Conservation (phyloP, 2,329 filamentous ascomycete genomes). For the Metarhizium brunneum region DNA sequence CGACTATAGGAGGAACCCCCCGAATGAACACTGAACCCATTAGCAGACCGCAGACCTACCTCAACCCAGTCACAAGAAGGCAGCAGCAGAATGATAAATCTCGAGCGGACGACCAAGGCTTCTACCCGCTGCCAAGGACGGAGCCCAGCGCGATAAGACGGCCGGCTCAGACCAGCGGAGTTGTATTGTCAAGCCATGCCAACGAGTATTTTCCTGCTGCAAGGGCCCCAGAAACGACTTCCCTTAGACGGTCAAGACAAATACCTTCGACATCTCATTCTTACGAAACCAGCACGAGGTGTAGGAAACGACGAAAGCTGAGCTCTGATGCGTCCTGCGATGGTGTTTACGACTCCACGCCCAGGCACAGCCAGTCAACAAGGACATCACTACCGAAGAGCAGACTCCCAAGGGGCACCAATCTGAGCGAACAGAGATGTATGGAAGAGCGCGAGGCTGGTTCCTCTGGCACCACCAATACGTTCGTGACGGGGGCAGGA, state of each 20-base stretch:
- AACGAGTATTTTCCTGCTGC: neutral
- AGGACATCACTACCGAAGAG: neutral
- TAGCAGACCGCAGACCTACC: neutral
- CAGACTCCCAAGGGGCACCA: neutral
- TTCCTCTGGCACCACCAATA: neutral
- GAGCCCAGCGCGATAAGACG: neutral
- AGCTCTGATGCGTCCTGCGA: neutral
- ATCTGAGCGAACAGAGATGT: neutral
- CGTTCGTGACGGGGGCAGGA: neutral
- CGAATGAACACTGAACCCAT: neutral
- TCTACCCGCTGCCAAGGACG: conserved; percentile 15
- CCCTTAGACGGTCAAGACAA: neutral
- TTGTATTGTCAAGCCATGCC: neutral
- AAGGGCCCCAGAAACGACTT: neutral
- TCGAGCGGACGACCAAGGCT: conserved; percentile 25
- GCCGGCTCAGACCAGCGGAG: neutral
- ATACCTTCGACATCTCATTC: neutral
- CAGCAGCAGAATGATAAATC: neutral
- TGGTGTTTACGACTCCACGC: neutral
- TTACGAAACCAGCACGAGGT: neutral
- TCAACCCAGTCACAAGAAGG: neutral
- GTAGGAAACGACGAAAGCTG: neutral
- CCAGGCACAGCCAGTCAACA: neutral
- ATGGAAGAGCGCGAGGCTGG: neutral
- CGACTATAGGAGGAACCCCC: neutral